Evolutionary conservation across 2,329 filamentous ascomycete species (phyloP), one percentile per base, ranked within the genome.

Genomic region (Dothistroma septosporum): DNA sequence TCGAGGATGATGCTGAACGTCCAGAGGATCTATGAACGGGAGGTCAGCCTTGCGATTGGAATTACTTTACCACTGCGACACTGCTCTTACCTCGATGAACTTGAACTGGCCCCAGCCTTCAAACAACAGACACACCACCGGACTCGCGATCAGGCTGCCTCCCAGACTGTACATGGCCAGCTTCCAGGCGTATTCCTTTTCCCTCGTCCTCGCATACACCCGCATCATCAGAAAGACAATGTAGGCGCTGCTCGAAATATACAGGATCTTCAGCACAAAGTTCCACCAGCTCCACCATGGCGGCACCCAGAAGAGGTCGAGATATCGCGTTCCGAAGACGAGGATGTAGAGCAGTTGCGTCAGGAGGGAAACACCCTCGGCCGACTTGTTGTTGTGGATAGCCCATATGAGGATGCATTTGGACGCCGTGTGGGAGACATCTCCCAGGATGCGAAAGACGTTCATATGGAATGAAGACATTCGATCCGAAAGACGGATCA

Each of bases 111-210:
- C 59, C 67, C 65, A 67, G 21, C 65, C 61, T 61, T 85, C 80
- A 69, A 93, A 88, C 57, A 92, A 85, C 66, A 89, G 74, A 78
- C 87, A 88, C 66, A 85, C 82, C 64, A 95, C 82, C 0, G 92
- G 91, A 10, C 91, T 87, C 32, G 89, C 72, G 12, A 89, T 69
- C 32, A 91, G 70, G 21, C 87, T 87, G 4, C 84, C 88, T 12
- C 78, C 81, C 2, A 93, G 76, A 56, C 87, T 87, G 65, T 84
- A 85, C 28, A 85, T 85, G 47, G 90, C 91, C 66, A 97, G 80
- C 77, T 92, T 96, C 92, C 93, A 97, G n/a, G 92, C 90, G 69
- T 91, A 85, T 78, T 97, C 93, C 57, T 87, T 83, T 77, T 97
- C 93, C 47, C 92, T 81, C n/a, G 92, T 96, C 35, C 93, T 85